These are phyloP conservation scores for Zygosaccharomyces gambellarensis DNA, from an alignment of 805 yeast genomes.

Conservation along the genomic window DNA sequence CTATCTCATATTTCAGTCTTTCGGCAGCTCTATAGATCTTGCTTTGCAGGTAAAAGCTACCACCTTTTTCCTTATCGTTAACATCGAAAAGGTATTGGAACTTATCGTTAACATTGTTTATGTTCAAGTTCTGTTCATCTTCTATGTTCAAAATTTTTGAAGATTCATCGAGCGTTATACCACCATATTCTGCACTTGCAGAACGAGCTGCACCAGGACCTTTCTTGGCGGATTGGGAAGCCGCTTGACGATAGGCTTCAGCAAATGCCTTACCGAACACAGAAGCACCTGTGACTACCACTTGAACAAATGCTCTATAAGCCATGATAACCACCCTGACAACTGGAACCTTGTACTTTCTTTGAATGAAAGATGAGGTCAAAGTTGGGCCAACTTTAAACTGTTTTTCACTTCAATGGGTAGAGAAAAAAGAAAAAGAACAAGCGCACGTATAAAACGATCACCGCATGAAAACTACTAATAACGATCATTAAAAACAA, in stretches of 20 bases:
- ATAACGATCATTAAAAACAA: neutral
- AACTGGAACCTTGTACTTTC: neutral
- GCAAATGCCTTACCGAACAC: conserved; percentile 94
- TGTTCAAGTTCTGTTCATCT: conserved; percentile 44
- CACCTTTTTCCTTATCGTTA: conserved; percentile 92
- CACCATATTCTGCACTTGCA: conserved; percentile 49
- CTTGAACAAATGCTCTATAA: conserved; percentile 84
- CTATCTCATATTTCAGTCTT: conserved; percentile 70
- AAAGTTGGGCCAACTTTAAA: neutral
- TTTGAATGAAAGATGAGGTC: neutral
- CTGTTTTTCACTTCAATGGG: neutral
- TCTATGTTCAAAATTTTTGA: conserved; percentile 85
- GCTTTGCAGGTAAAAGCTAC: conserved; percentile 87
- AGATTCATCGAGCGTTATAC: conserved; percentile 84
- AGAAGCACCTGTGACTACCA: conserved; percentile 87
- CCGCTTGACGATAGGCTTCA: conserved; percentile 96
- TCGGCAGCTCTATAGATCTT: conserved; percentile 95
- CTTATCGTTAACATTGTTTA: conserved; percentile 61
- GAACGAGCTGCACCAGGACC: conserved; percentile 45
- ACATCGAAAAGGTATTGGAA: conserved; percentile 81
- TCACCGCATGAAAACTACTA: neutral
- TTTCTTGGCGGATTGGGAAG: conserved; percentile 81
- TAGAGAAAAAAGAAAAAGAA: neutral
- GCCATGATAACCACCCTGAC: conserved; percentile 46
- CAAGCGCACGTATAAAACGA: conserved; percentile 2